These are phyloP conservation scores for Clausena lansium DNA, from an alignment of 345 rosid species.

Conservation along the genomic window DNA sequence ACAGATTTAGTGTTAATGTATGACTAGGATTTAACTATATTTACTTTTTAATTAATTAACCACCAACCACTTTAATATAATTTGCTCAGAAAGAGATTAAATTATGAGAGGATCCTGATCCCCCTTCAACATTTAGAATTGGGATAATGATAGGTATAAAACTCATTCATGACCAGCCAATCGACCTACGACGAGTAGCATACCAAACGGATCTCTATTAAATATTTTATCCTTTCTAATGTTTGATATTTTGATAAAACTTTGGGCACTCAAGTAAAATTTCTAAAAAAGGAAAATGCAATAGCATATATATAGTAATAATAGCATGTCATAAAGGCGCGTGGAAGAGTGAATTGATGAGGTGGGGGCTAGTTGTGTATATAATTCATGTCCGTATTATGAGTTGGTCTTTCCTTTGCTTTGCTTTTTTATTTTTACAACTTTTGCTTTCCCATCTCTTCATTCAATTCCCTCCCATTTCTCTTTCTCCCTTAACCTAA, in stretches of 20 bases:
- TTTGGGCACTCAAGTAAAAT: not conserved
- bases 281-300: not conserved
- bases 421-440: constrained; percentile 8
- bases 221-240: no score
- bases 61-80: no score
- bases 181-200: fast-evolving
- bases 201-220: no score
- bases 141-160: no score
- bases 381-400: constrained; percentile 50
- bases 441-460: constrained; percentile 48
- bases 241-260: not conserved
- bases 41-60: no score
- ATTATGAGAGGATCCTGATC: no score
- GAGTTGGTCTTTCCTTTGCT: constrained; percentile 19
- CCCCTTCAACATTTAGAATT: no score
- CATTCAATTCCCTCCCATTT: constrained; percentile 26
- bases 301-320: not conserved
- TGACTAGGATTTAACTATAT: no score
- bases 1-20: no score
- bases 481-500: constrained; percentile 11
- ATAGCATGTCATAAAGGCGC: constrained; percentile 10
- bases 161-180: no score
- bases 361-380: constrained; percentile 29
- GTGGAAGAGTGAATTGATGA: constrained; percentile 15
- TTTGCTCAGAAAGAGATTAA: no score